phyloP scores from a whole-genome alignment of 495 filamentous ascomycete species.

The Filosporella fistucella region DNA sequence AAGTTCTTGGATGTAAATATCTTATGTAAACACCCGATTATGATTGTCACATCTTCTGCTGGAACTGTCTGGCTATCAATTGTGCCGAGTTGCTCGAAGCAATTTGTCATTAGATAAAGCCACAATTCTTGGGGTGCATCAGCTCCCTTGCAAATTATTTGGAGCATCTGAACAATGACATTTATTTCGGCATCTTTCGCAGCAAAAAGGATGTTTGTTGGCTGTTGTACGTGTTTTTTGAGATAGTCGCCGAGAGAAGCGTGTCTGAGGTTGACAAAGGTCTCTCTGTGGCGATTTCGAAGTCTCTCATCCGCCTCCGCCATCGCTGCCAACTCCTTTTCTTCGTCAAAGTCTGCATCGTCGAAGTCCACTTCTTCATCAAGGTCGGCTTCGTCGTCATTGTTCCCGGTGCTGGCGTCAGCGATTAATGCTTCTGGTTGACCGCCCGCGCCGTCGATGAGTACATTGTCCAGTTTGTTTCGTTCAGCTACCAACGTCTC shows the following conservation, averaged over 20 bases:
- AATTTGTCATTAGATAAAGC: constrained; percentile 10
- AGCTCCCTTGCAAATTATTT: constrained; percentile 11
- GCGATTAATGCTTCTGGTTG: background rate
- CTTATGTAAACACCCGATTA: constrained; percentile 10
- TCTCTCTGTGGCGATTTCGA: constrained; percentile 9
- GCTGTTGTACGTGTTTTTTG: constrained; percentile 4
- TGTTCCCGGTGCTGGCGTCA: background rate
- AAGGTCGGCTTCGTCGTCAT: constrained; percentile 8
- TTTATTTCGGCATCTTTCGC: constrained; percentile 5
- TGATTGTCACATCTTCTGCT: constrained; percentile 9
- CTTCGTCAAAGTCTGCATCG: constrained; percentile 11
- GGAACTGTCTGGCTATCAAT: constrained; percentile 9
- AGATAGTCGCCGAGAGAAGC: constrained; percentile 14
- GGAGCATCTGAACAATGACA: constrained; percentile 10
- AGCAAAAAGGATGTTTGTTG: constrained; percentile 7
- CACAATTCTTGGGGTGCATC: constrained; percentile 11
- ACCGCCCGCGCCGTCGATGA: background rate
- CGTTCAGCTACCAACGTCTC: constrained; percentile 7
- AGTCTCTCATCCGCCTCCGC: constrained; percentile 8
- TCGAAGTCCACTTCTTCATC: too few species aligned
- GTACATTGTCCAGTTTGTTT: constrained; percentile 2
- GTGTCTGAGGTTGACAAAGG: constrained; percentile 12
- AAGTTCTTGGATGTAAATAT: constrained; percentile 12
- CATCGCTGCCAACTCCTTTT: constrained; percentile 8
- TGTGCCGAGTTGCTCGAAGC: constrained; percentile 4